Conservation (phyloP, 108 stramenopile species). For the Discostella pseudostelligera region DNA sequence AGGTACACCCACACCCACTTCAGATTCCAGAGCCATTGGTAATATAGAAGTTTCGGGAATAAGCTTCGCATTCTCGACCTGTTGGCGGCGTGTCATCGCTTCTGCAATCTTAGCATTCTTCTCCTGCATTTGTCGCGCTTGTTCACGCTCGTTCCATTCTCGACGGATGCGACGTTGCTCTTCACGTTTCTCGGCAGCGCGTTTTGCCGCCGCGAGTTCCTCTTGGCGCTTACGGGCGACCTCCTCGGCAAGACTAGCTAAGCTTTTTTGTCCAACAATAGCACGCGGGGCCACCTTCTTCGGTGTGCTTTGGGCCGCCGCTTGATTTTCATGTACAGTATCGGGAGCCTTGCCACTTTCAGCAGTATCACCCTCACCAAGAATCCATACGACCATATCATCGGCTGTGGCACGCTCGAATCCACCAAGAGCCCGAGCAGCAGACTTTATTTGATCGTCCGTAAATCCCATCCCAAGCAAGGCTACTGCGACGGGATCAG, state of each 20-base stretch:
- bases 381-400: conserved; percentile 82
- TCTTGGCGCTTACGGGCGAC: conserved; percentile 52
- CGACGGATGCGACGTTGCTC: conserved; percentile 78
- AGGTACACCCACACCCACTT: background rate
- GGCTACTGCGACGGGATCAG: conserved; percentile 70
- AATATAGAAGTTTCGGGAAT: conserved; percentile 6
- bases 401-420: conserved; percentile 72
- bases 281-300: conserved; percentile 18
- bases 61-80: conserved; percentile 34
- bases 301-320: conserved; percentile 10
- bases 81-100: conserved; percentile 31
- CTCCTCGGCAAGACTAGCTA: conserved; percentile 28
- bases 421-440: conserved; percentile 77
- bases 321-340: conserved; percentile 8
- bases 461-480: conserved; percentile 83
- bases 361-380: conserved; percentile 38
- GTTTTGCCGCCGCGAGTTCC: conserved; percentile 46
- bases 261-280: background rate
- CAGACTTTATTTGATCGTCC: conserved; percentile 60
- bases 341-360: conserved; percentile 9
- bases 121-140: conserved; percentile 62
- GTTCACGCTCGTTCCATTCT: conserved; percentile 80
- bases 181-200: conserved; percentile 70
- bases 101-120: conserved; percentile 54
- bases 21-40: background rate